Conservation (phyloP, 352 stramenopile species). For the Lagenidium sp. region DNA sequence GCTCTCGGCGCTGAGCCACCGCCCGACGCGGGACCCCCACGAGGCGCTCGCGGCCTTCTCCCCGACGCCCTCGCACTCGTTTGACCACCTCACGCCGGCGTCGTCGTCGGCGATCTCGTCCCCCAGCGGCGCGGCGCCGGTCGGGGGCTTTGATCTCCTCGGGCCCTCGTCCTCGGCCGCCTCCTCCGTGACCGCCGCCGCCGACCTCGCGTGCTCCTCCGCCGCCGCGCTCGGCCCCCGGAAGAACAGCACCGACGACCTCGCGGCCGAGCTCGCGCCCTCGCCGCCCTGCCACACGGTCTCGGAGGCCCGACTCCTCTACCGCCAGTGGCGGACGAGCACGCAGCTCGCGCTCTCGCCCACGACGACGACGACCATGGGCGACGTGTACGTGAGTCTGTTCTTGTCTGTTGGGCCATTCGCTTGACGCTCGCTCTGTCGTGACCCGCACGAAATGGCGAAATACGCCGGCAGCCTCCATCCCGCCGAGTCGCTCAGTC, state of each 20-base stretch:
- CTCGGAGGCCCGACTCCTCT: slow-evolving; percentile 62
- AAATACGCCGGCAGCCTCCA: too few relatives aligned
- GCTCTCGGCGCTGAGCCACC: slow-evolving; percentile 3
- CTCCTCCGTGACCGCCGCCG: slow-evolving; percentile 8
- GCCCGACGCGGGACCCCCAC: too few relatives aligned
- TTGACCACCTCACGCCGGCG: slow-evolving; percentile 8
- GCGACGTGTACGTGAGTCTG: slow-evolving; percentile 35
- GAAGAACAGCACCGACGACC: slow-evolving; percentile 64
- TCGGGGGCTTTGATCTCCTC: too few relatives aligned
- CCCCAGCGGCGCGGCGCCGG: slow-evolving; percentile 7
- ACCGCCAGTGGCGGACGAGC: slow-evolving; percentile 70
- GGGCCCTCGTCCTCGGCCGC: slow-evolving; percentile 13
- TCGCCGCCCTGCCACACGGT: slow-evolving; percentile 39
- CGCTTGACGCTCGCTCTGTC: too few relatives aligned
- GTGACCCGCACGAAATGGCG: too few relatives aligned
- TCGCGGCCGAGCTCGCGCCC: slow-evolving; percentile 33
- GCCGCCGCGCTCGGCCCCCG: slow-evolving; percentile 4
- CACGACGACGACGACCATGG: slow-evolving; percentile 25
- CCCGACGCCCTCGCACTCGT: slow-evolving; percentile 1
- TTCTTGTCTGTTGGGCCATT: not conserved
- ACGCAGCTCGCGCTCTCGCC: slow-evolving; percentile 9
- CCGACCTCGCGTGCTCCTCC: slow-evolving; percentile 9
- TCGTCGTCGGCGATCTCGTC: slow-evolving; percentile 23
- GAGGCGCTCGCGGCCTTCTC: slow-evolving; percentile 17
- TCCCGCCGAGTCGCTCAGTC: slow-evolving; percentile 36